Evolutionary conservation across 306 rosid species (phyloP).

Genomic region (Ochetophila trinervis): DNA sequence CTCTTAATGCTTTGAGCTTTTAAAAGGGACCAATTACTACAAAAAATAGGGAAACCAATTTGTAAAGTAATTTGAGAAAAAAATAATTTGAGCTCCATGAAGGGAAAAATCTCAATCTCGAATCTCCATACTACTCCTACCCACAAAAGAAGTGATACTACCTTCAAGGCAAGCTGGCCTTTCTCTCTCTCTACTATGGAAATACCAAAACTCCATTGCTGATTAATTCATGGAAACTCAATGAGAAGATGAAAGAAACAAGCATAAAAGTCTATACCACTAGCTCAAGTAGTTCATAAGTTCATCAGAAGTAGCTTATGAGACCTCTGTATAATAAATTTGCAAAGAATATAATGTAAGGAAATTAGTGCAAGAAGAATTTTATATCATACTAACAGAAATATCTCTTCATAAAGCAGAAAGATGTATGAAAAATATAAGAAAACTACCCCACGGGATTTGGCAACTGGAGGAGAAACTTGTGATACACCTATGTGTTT

Average conservation of each 20-base stretch:
- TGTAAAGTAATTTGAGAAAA: not conserved
- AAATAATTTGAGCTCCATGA: not conserved
- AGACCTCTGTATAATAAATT: too few species aligned
- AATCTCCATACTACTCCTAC: not conserved
- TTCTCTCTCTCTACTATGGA: not conserved
- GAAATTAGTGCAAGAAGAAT: constrained; percentile 3
- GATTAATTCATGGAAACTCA: not conserved
- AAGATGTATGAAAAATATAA: constrained; percentile 6
- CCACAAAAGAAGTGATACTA: not conserved
- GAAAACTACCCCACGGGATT: constrained; percentile 46
- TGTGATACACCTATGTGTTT: constrained; percentile 32
- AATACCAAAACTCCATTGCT: not conserved
- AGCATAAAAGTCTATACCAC: not conserved
- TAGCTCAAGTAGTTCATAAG: not conserved
- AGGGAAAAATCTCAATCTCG: constrained; percentile 3
- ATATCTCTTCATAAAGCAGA: not conserved
- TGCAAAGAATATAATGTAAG: not conserved
- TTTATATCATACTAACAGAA: not conserved
- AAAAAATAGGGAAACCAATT: not conserved
- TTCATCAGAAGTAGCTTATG: not conserved
- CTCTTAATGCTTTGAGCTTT: not conserved
- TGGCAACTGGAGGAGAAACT: constrained; percentile 26
- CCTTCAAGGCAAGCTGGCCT: not conserved
- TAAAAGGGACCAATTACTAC: not conserved
- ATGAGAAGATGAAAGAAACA: not conserved